Conservation (phyloP, 345 rosid species). For the Lumnitzera racemosa region DNA sequence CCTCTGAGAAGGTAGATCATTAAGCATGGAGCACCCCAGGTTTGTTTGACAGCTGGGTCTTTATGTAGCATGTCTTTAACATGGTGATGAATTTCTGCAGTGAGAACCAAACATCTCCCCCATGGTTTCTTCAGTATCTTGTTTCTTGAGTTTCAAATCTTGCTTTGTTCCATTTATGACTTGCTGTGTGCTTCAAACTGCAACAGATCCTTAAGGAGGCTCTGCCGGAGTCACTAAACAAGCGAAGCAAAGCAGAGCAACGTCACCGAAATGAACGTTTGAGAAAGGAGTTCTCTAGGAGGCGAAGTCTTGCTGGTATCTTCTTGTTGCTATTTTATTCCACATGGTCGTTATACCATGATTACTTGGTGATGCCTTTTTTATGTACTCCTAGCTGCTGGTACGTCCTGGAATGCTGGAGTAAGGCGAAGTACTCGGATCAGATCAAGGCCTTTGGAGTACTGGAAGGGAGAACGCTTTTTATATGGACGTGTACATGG, state of each 20-base stretch:
- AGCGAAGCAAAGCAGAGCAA: conserved; percentile 19
- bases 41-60: too few relatives aligned
- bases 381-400: conserved; percentile 36
- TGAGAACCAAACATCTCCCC: too few relatives aligned
- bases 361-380: conserved; percentile 1
- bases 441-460: conserved; percentile 81
- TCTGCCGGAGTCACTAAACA: conserved; percentile 19
- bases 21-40: too few relatives aligned
- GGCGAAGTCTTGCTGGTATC: conserved; percentile 89
- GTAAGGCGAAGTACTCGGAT: conserved; percentile 83
- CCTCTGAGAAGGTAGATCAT: too few relatives aligned
- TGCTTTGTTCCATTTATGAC: too few relatives aligned
- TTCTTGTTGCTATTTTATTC: conserved; percentile 8
- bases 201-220: conserved; percentile 7
- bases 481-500: conserved; percentile 77
- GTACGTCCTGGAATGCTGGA: conserved; percentile 53
- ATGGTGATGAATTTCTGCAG: too few relatives aligned
- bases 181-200: not conserved
- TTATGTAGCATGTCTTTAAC: too few relatives aligned
- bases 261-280: conserved; percentile 23
- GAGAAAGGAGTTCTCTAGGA: conserved; percentile 25
- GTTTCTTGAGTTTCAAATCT: too few relatives aligned
- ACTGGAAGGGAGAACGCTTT: conserved; percentile 95
- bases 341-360: conserved; percentile 7
- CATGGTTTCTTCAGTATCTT: too few relatives aligned